phyloP scores from a whole-genome alignment of 2,329 filamentous ascomycete genomes.

The Colletotrichum tropicicola region DNA sequence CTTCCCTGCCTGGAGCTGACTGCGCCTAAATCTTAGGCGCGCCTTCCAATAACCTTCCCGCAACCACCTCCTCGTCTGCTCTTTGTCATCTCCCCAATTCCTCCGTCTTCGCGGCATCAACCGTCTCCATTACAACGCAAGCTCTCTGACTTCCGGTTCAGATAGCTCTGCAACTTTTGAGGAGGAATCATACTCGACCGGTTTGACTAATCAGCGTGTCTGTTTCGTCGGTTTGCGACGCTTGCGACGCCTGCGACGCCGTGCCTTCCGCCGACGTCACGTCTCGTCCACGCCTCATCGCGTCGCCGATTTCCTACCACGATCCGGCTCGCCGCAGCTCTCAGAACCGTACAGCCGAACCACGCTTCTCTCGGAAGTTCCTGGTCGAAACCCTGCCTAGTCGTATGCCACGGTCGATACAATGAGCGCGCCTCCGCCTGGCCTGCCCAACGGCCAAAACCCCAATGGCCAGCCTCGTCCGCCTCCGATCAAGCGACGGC shows the following conservation, averaged over 20 bases:
- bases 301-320: background rate
- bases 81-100: constrained; percentile 12
- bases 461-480: constrained; percentile 47
- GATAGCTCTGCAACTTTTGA: no score
- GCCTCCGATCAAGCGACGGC: constrained; percentile 52
- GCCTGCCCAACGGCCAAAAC: constrained; percentile 38
- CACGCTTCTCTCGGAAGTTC: background rate
- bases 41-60: constrained; percentile 17
- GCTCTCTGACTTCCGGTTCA: no score
- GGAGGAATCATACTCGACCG: background rate
- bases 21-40: constrained; percentile 10
- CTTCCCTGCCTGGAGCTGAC: constrained; percentile 9
- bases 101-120: background rate
- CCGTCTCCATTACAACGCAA: background rate
- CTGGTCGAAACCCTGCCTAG: background rate
- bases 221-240: background rate
- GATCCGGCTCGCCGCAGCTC: background rate
- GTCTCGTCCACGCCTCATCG: background rate
- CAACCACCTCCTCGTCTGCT: constrained; percentile 2
- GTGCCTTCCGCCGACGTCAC: background rate
- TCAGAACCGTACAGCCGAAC: background rate
- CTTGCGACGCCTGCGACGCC: background rate
- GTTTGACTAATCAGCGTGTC: background rate
- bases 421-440: constrained; percentile 56
- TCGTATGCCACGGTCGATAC: constrained; percentile 22